Base-by-base conservation (phyloP, 768 basidiomycete species). In the Collybiopsis luxurians region DNA sequence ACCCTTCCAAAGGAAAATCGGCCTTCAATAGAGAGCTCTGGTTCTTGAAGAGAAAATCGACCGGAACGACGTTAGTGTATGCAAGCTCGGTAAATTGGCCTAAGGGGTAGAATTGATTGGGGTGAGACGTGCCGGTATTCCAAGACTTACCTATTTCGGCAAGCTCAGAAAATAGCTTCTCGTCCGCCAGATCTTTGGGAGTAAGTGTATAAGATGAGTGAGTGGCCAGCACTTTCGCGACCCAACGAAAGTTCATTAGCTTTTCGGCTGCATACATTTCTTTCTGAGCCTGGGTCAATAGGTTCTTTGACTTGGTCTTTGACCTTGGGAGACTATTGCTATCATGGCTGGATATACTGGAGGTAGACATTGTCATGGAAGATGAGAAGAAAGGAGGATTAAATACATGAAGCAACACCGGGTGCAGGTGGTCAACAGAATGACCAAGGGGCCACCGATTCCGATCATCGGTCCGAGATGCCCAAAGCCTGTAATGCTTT, bases 41-140 rank as follows among this genome's bases (percentile, higher is more conserved):
- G 60, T 81, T 72, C 15, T 72, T 55, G 57, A 81, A 74, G 12
- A 85, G 63, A 59, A 75, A 72, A n/a, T 70, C 65, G 28, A 77
- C 66, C 19, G 79, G 72, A 38, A 59, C 50, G 39, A 80, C 60
- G 3, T 68, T 53, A 52, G 77, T 76, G 60, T 84, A 79, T 1
- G 75, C 75, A 6, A 82, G 46, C 63, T 85, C 82, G 6, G 81
- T 77, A 64, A 83, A 85, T 69, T 85, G 79, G 13, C 83, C 81
- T 75, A 64, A 30, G 56, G 26, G 19, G 19, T 15, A 43, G 30
- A 19, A 39, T 39, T 46, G 40, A 47, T 44, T 1, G 42, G n/a
- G 23, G 27, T 49, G 24, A 21, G 38, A 11, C 21, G 9, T 34
- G 48, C n/a, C n/a, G n/a, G n/a, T n/a, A n/a, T n/a, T n/a, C n/a